phyloP scores from a whole-genome alignment of 78 protist species.

The Bodo saltans region DNA sequence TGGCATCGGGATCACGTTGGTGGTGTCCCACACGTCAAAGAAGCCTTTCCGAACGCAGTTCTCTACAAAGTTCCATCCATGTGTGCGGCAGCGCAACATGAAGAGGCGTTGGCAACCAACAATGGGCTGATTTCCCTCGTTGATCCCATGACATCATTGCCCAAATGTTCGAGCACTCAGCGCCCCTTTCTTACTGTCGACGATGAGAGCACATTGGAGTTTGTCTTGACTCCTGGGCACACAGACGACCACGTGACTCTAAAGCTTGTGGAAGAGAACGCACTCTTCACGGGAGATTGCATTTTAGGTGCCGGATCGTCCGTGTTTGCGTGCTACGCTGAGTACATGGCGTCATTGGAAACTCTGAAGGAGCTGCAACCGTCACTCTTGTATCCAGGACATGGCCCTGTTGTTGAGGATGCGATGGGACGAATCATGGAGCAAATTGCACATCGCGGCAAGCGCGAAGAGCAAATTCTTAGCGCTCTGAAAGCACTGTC shows the following conservation, averaged over 20 bases:
- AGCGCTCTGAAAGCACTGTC: background rate
- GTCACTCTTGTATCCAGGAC: conserved; percentile 2
- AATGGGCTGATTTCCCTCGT: background rate
- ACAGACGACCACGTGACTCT: conserved; percentile 15
- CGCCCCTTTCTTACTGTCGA: background rate
- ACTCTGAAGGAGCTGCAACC: background rate
- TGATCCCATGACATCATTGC: too few relatives aligned
- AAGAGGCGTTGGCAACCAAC: background rate
- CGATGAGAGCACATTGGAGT: background rate
- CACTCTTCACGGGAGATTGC: conserved; percentile 26
- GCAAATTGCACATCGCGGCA: conserved; percentile 2
- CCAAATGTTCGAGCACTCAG: background rate
- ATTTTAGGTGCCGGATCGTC: conserved; percentile 1
- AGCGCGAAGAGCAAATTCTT: background rate
- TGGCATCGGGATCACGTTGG: conserved; percentile 31
- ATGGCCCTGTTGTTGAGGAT: conserved; percentile 22
- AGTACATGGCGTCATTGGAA: background rate
- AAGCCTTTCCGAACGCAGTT: background rate
- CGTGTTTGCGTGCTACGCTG: background rate
- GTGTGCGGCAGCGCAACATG: background rate
- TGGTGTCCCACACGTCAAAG: background rate
- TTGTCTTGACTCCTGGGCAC: conserved; percentile 23
- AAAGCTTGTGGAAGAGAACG: conserved; percentile 3
- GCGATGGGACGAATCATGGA: background rate
- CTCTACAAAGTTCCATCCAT: background rate